Evolutionary conservation across 2,329 filamentous ascomycete species (phyloP).

Genomic region (Chaetomiaceae sp.): DNA sequence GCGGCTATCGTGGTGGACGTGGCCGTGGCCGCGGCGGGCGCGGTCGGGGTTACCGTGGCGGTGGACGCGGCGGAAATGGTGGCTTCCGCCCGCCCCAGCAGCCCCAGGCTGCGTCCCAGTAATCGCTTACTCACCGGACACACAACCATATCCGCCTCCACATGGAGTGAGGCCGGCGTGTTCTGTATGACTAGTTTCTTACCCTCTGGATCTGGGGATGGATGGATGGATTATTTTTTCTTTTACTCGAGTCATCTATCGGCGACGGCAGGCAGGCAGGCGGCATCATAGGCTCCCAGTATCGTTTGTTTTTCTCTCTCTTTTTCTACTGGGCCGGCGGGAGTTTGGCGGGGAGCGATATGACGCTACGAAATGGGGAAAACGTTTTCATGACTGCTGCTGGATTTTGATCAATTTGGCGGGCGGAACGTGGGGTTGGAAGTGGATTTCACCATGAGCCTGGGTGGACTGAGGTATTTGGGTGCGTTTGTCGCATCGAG

Average conservation of each 20-base stretch:
- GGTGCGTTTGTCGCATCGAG: too few relatives aligned
- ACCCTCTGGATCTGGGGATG: constrained; percentile 19
- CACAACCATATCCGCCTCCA: not conserved
- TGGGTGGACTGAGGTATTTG: too few relatives aligned
- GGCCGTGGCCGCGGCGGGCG: constrained; percentile 33
- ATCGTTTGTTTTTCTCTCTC: constrained; percentile 22
- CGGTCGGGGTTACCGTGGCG: constrained; percentile 24
- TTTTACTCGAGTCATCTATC: constrained; percentile 14
- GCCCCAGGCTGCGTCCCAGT: constrained; percentile 20
- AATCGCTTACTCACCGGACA: constrained; percentile 4
- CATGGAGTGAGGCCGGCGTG: constrained; percentile 1
- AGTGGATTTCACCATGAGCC: too few relatives aligned
- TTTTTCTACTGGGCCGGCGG: constrained; percentile 17
- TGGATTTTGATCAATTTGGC: too few relatives aligned
- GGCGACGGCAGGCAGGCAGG: constrained; percentile 15
- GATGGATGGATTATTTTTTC: constrained; percentile 16
- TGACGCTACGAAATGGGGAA: constrained; percentile 21
- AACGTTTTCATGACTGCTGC: constrained; percentile 2
- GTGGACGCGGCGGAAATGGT: constrained; percentile 20
- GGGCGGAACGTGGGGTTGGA: too few relatives aligned
- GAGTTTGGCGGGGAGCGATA: constrained; percentile 15
- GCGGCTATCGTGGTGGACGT: constrained; percentile 62
- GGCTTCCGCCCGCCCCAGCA: constrained; percentile 20
- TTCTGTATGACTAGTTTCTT: constrained; percentile 22
- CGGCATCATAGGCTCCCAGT: constrained; percentile 14